A percentile compares a stretch with the other conserved stretches of the same genome.
Evolutionary conservation across 768 basidiomycete genomes (phyloP).

Genomic region (Rubroboletus satanas): DNA sequence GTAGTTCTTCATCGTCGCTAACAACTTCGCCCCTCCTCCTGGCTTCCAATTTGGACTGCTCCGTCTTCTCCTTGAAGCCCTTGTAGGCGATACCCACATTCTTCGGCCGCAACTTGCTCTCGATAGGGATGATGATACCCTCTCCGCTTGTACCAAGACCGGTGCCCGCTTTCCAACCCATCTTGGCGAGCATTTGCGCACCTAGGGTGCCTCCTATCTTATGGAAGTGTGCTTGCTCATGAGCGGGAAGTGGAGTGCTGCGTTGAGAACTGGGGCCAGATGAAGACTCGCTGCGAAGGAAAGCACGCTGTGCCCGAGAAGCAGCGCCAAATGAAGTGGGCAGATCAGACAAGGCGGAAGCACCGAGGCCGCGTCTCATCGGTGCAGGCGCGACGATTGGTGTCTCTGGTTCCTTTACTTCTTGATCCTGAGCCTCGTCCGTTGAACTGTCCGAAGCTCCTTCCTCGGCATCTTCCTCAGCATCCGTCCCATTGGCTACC

Average conservation of each 20-base stretch:
- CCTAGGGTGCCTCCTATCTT: conserved; percentile 77
- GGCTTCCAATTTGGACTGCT: conserved; percentile 79
- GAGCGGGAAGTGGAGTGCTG: conserved; percentile 50
- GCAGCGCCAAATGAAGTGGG: conserved; percentile 39
- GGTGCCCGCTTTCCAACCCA: conserved; percentile 87
- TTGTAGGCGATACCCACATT: conserved; percentile 84
- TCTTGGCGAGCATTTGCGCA: conserved; percentile 87
- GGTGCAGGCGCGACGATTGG: conserved; percentile 27
- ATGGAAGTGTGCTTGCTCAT: conserved; percentile 78
- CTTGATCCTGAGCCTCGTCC: conserved; percentile 37
- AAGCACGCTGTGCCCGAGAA: conserved; percentile 42
- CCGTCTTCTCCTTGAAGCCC: conserved; percentile 86
- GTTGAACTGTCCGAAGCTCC: conserved; percentile 32
- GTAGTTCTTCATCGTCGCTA: conserved; percentile 63
- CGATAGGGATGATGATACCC: conserved; percentile 86
- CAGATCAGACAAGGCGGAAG: conserved; percentile 23
- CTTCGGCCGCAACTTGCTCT: conserved; percentile 79
- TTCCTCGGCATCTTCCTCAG: conserved; percentile 32
- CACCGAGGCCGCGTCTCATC: conserved; percentile 20
- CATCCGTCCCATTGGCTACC: conserved; percentile 35
- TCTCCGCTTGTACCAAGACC: conserved; percentile 74
- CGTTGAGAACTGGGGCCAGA: conserved; percentile 40
- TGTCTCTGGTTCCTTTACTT: conserved; percentile 28
- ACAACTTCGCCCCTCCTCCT: conserved; percentile 66
- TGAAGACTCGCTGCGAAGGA: conserved; percentile 51